Conservation (phyloP, 164 flowering plant species). For the Stephania japonica region DNA sequence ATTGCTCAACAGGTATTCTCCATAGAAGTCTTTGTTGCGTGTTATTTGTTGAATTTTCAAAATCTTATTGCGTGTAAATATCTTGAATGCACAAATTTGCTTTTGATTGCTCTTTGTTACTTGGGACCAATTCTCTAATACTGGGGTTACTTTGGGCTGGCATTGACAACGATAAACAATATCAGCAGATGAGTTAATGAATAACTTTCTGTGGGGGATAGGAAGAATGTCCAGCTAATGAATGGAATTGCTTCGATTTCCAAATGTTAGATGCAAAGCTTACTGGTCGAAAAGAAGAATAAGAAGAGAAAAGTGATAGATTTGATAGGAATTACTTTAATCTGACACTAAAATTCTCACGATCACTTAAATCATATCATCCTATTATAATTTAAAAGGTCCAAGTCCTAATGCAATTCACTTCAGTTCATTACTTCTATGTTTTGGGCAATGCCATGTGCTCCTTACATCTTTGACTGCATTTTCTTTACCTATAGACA, state of each 20-base stretch:
- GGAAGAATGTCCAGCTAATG: too few relatives aligned
- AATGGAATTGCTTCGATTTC: too few relatives aligned
- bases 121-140: neutral
- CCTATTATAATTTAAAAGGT: too few relatives aligned
- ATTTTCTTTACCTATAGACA: neutral
- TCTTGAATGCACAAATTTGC: neutral
- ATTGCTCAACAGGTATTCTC: constrained; percentile 88
- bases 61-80: neutral
- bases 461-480: neutral
- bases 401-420: too few relatives aligned
- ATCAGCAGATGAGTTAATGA: too few relatives aligned
- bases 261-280: neutral
- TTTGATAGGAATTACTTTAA: neutral
- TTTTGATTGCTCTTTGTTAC: neutral
- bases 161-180: neutral
- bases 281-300: neutral
- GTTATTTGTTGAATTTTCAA: neutral
- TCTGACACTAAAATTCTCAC: neutral
- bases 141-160: neutral
- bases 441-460: neutral
- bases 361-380: neutral
- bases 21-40: neutral
- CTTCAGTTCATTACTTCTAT: too few relatives aligned
- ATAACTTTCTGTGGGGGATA: too few relatives aligned
- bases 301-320: neutral